Evolutionary conservation across 2,329 filamentous ascomycete genomes (phyloP).

Genomic region (Aspergillus fijiensis): DNA sequence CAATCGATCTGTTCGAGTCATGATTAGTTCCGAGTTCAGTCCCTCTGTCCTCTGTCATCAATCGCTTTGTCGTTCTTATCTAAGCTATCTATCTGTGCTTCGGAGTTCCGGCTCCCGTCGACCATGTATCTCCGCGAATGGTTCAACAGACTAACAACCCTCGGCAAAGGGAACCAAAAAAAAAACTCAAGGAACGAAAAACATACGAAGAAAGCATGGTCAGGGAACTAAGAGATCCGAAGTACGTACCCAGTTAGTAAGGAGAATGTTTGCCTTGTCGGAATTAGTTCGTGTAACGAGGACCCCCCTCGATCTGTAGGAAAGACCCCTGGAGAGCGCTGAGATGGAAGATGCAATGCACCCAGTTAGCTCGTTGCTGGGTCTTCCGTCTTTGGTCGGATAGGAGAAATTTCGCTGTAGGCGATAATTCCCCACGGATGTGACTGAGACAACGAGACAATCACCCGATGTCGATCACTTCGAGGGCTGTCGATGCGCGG

Average conservation of each 20-base stretch:
- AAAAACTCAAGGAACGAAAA: not conserved
- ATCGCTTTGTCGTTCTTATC: not conserved
- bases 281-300: conserved; percentile 32
- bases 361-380: conserved; percentile 16
- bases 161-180: conserved; percentile 2
- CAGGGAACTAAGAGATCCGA: conserved; percentile 8
- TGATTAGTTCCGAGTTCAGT: not conserved
- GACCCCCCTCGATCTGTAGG: conserved; percentile 26
- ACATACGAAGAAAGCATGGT: conserved; percentile 10
- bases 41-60: not conserved
- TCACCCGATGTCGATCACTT: conserved; percentile 1
- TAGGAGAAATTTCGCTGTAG: conserved; percentile 4
- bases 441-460: conserved; percentile 9
- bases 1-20: not conserved
- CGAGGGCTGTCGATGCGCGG: not conserved
- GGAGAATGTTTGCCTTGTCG: conserved; percentile 34
- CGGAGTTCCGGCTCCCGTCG: not conserved
- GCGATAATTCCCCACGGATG: conserved; percentile 10
- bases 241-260: conserved; percentile 31
- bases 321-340: conserved; percentile 23
- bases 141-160: not conserved
- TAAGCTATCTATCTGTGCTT: not conserved
- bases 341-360: conserved; percentile 18
- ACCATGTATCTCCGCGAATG: not conserved
- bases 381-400: conserved; percentile 9